A percentile compares a stretch with the other conserved stretches of the same genome.
Evolutionary conservation across 306 rosid genomes (phyloP).

Genomic region (Begonia masoniana): DNA sequence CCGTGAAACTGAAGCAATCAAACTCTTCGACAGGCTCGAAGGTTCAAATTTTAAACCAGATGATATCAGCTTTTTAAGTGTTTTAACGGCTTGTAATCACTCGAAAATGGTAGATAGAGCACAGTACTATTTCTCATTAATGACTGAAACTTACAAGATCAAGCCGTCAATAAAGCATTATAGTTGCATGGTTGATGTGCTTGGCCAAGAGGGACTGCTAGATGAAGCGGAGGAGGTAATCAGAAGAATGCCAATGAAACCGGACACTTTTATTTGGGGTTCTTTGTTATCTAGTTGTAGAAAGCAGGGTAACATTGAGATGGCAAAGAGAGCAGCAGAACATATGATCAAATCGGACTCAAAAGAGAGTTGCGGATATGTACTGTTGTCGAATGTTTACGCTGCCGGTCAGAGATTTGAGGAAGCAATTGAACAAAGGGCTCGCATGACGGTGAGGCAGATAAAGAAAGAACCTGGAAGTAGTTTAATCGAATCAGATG

Average conservation of each 20-base stretch:
- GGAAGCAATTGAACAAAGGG: conserved; percentile 50
- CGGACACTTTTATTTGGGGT: conserved; percentile 77
- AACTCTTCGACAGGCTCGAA: conserved; percentile 45
- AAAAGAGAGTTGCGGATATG: conserved; percentile 46
- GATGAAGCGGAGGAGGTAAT: conserved; percentile 76
- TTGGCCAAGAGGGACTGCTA: conserved; percentile 54
- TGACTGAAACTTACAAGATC: conserved; percentile 35
- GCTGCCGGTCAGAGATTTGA: conserved; percentile 39
- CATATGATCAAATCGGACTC: conserved; percentile 47
- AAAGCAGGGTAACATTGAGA: conserved; percentile 45
- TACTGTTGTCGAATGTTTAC: conserved; percentile 62
- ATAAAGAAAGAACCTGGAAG: conserved; percentile 75
- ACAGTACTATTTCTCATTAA: conserved; percentile 34
- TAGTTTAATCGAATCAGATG: conserved; percentile 69
- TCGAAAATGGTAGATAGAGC: conserved; percentile 52
- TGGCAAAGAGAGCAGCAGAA: conserved; percentile 51
- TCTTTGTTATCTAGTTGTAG: conserved; percentile 67
- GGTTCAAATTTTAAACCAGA: conserved; percentile 43
- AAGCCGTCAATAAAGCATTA: conserved; percentile 63
- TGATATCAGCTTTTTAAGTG: conserved; percentile 56
- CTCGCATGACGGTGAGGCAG: conserved; percentile 47
- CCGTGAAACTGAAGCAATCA: conserved; percentile 46
- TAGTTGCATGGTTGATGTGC: conserved; percentile 65
- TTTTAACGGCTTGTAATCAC: conserved; percentile 69
- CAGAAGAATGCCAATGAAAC: conserved; percentile 35